These are phyloP conservation scores for Rheum nobile DNA, from an alignment of 148 eudicot species.

Conservation along the genomic window DNA sequence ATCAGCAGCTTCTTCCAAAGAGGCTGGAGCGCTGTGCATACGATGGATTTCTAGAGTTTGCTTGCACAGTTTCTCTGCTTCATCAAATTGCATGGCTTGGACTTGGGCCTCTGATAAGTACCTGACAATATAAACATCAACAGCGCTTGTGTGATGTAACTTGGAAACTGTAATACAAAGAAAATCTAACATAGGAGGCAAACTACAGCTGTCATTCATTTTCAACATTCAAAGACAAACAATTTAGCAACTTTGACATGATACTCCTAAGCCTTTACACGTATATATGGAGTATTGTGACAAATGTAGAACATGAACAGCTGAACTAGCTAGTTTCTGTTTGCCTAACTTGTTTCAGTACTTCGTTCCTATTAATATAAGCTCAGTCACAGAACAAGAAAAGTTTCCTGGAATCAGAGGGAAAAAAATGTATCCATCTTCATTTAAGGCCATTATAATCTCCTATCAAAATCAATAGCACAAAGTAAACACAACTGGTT, in stretches of 20 bases:
- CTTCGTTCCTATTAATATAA: background rate
- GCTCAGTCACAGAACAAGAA: background rate
- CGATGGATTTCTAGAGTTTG: conserved; percentile 91
- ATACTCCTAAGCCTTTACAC: background rate
- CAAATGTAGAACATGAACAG: background rate
- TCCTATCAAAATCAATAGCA: background rate
- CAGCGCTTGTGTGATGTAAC: background rate
- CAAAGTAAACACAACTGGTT: background rate
- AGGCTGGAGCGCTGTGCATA: conserved; percentile 84
- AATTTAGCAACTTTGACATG: background rate
- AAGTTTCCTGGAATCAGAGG: background rate
- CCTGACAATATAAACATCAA: conserved; percentile 24
- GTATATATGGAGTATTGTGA: background rate
- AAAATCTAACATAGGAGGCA: background rate
- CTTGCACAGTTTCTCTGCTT: conserved; percentile 75
- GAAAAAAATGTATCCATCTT: too few relatives aligned
- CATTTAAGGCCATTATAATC: too few relatives aligned
- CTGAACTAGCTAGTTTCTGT: background rate
- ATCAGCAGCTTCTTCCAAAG: conserved; percentile 96
- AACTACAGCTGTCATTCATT: background rate
- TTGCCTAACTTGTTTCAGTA: background rate
- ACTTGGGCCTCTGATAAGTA: conserved; percentile 96
- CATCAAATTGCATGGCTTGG: conserved; percentile 96
- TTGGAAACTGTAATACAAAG: background rate
- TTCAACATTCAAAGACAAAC: background rate